These are phyloP conservation scores for Penicillium sp. DNA, from an alignment of 2,329 filamentous ascomycete species.

Conservation along the genomic window DNA sequence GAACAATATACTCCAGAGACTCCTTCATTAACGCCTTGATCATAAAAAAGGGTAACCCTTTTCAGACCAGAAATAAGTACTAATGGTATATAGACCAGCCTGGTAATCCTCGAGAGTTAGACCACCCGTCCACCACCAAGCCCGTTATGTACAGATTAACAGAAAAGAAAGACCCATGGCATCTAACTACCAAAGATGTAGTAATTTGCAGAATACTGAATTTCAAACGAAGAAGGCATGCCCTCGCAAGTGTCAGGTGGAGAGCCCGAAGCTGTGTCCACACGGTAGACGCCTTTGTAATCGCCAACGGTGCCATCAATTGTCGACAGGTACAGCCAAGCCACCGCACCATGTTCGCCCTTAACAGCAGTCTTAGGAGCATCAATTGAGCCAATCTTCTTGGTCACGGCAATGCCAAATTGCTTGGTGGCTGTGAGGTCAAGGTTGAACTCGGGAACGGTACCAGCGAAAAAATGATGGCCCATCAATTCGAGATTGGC, in stretches of 20 bases:
- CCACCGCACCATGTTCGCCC: constrained; percentile 69
- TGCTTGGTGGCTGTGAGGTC: constrained; percentile 55
- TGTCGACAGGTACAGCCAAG: constrained; percentile 74
- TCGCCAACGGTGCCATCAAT: constrained; percentile 61
- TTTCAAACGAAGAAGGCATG: constrained; percentile 64
- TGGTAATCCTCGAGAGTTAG: constrained; percentile 9
- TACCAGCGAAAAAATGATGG: constrained; percentile 79
- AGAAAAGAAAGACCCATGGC: background rate
- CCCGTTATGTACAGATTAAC: constrained; percentile 22
- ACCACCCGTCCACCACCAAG: constrained; percentile 8
- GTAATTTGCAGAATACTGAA: constrained; percentile 83
- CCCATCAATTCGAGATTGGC: constrained; percentile 69
- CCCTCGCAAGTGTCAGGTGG: constrained; percentile 74
- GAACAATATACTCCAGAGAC: background rate
- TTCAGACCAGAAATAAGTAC: constrained; percentile 3
- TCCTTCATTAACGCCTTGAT: constrained; percentile 6
- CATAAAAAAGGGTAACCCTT: constrained; percentile 2
- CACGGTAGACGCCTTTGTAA: constrained; percentile 77
- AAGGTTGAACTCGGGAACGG: constrained; percentile 80
- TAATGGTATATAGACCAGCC: constrained; percentile 14
- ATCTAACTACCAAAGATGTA: constrained; percentile 57
- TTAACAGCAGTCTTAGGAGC: constrained; percentile 66
- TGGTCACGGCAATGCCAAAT: constrained; percentile 62
- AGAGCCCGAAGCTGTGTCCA: constrained; percentile 81
- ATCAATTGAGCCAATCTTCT: constrained; percentile 62